Conservation (phyloP, 257 asterid species). For the Salvia splendens region DNA sequence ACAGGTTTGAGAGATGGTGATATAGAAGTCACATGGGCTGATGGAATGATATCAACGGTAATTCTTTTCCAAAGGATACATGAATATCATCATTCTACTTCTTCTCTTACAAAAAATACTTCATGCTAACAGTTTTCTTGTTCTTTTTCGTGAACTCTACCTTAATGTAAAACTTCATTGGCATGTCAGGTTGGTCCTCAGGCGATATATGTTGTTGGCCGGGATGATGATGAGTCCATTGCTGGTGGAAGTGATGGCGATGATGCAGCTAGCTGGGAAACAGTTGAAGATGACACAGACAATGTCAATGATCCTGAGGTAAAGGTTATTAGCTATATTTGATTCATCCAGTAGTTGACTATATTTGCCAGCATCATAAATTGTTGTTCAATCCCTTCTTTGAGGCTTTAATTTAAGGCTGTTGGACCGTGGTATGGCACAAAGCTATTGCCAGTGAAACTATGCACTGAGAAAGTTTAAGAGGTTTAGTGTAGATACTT, state of each 20-base stretch:
- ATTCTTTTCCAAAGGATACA: slow-evolving; percentile 18
- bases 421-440: background rate
- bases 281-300: slow-evolving; percentile 80
- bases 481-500: slow-evolving; percentile 9
- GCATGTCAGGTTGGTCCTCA: slow-evolving; percentile 93
- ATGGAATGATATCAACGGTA: slow-evolving; percentile 96
- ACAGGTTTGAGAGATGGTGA: slow-evolving; percentile 87
- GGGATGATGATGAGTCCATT: slow-evolving; percentile 93
- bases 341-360: slow-evolving; percentile 1
- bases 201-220: slow-evolving; percentile 97
- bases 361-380: slow-evolving; percentile 14
- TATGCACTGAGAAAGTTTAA: background rate
- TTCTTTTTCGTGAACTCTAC: slow-evolving; percentile 17
- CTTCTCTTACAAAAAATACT: slow-evolving; percentile 20
- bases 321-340: slow-evolving; percentile 33
- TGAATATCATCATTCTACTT: slow-evolving; percentile 2
- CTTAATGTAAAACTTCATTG: slow-evolving; percentile 23
- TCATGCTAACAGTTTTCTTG: background rate
- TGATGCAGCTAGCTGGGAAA: slow-evolving; percentile 99
- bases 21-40: slow-evolving; percentile 98
- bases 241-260: slow-evolving; percentile 84
- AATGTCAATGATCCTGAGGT: slow-evolving; percentile 64
- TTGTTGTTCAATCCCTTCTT: slow-evolving; percentile 13
- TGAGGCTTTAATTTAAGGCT: slow-evolving; percentile 1
- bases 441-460: background rate